phyloP scores from a whole-genome alignment of 108 stramenopile species.

The Nannochloropsis salina region DNA sequence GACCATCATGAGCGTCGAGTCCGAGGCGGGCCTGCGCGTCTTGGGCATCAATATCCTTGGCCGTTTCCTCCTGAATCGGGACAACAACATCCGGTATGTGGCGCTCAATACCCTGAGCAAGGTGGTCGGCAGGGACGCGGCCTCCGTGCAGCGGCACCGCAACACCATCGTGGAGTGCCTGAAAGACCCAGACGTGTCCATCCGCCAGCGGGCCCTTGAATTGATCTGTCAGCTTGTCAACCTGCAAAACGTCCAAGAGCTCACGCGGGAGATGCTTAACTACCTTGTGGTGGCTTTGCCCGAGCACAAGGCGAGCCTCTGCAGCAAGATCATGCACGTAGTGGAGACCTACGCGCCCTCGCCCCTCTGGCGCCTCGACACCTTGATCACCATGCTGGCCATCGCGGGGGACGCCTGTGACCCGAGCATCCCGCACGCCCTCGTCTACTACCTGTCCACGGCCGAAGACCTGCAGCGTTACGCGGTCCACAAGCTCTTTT shows the following conservation, averaged over 20 bases:
- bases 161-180: constrained; percentile 43
- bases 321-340: constrained; percentile 70
- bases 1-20: constrained; percentile 91
- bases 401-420: constrained; percentile 82
- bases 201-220: constrained; percentile 96
- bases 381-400: constrained; percentile 87
- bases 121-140: constrained; percentile 50
- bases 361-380: constrained; percentile 83
- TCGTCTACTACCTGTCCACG: constrained; percentile 71
- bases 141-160: constrained; percentile 54
- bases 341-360: constrained; percentile 84
- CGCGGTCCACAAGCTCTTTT: constrained; percentile 82
- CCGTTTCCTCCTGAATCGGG: constrained; percentile 91
- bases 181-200: constrained; percentile 96
- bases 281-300: constrained; percentile 88
- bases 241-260: constrained; percentile 69
- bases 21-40: constrained; percentile 87
- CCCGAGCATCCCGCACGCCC: constrained; percentile 63
- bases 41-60: constrained; percentile 97
- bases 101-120: constrained; percentile 81
- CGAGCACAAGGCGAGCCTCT: constrained; percentile 84
- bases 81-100: constrained; percentile 99
- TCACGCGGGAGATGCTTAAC: constrained; percentile 92
- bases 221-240: constrained; percentile 93
- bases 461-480: constrained; percentile 70